A percentile compares a stretch with the other conserved stretches of the same genome.
Evolutionary conservation across 768 basidiomycete species (phyloP).

Genomic region (Boletus sensibilis): DNA sequence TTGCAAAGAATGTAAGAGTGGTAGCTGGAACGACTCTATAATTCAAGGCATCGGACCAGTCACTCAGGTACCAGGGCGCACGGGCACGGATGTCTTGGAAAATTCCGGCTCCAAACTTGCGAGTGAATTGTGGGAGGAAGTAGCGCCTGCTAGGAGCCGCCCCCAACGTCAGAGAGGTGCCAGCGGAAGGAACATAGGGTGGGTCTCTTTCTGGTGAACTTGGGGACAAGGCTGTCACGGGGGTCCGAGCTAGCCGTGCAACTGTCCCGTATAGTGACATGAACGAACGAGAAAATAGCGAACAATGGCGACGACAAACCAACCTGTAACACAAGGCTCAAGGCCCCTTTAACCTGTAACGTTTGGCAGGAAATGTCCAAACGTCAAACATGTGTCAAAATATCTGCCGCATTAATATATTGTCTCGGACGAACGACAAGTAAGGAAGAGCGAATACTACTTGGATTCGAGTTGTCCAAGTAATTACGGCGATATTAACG

Average conservation of each 20-base stretch:
- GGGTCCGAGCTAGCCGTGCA: background rate
- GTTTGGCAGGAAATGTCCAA: constrained; percentile 4
- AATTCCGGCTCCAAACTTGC: constrained; percentile 58
- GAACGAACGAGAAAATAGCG: background rate
- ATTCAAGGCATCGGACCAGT: constrained; percentile 92
- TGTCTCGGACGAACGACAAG: background rate
- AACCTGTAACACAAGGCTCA: no score
- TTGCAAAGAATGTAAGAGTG: constrained; percentile 81
- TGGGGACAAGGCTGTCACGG: background rate
- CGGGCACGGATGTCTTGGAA: constrained; percentile 66
- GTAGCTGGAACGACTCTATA: constrained; percentile 89
- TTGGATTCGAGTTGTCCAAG: background rate
- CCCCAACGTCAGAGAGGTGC: constrained; percentile 2
- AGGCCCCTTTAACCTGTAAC: background rate
- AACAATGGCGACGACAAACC: no score
- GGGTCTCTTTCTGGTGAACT: background rate
- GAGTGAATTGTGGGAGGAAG: constrained; percentile 17
- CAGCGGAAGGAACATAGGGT: background rate
- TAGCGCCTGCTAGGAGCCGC: background rate
- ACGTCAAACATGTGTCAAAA: background rate
- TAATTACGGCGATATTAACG: background rate
- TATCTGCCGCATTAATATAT: background rate
- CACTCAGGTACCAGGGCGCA: constrained; percentile 75
- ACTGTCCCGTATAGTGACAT: background rate
- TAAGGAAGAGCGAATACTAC: background rate